Evolutionary conservation across 2,329 filamentous ascomycete genomes (phyloP), one percentile per base, ranked within the genome.

Genomic region (Xylaria sp.): DNA sequence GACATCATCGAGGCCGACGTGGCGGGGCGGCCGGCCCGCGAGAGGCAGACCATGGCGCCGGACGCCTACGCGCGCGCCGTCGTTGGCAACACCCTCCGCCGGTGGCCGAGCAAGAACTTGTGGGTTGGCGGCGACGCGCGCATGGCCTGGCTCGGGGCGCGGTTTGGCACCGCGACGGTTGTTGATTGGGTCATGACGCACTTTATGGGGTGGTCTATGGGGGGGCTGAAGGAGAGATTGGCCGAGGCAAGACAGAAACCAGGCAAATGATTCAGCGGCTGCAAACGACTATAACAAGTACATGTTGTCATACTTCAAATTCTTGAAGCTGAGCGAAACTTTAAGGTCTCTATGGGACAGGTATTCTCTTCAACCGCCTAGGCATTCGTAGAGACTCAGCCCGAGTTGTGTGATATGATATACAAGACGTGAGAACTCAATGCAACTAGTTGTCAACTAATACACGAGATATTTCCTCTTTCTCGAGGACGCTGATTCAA

Each of bases 151-250:
- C 7, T 57, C 4, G 52, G 43, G 3, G 20, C 37, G 21, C 45
- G 44, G 7, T 47, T 62, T n/a, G 48, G 52, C 11, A 48, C 45
- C 43, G 44, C 48, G 13, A 48, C 47, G 20, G 38, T 54, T 13
- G 34, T 37, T 19, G 60, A 62, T 44, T 50, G 51, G 54, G 34
- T 62, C 38, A 52, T 62, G 21, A 38, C 37, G n/a, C 54, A 55
- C 39, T 51, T 56, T 20, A 52, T 51, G 19, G 53, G 44, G 20
- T 56, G 44, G 44, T 46, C 41, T 16, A 29, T 51, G 8, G 16
- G 37, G 13, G 48, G 34, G 34, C 29, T 51, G 11, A 40, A 46
- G 42, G 24, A 34, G 34, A 51, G 21, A 18, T 13, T 51, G 19
- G 21, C 29, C 29, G 11, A 6, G 16, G 29, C 29, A 34, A 34